Base-by-base conservation (phyloP, 2,329 filamentous ascomycete species). In the Bipolaris gigantea region DNA sequence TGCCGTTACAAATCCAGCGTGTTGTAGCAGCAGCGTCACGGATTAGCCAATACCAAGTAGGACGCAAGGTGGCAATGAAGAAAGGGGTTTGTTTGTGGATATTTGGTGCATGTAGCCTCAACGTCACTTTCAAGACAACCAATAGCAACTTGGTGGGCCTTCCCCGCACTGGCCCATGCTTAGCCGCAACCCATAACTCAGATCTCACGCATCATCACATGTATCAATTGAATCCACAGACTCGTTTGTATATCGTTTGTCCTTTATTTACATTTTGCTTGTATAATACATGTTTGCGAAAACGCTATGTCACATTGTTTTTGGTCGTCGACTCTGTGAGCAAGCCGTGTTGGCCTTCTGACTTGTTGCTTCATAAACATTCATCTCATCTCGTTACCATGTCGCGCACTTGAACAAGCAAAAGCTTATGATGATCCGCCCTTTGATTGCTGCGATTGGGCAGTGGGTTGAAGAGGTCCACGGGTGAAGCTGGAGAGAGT, bases 401-500 rank as follows among this genome's bases (percentile, higher is more conserved):
- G 18, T 5, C n/a, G 4, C 21, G 4, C 7, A 8, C 15, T 27
- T 10, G 13, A 7, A 3, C 2, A 11, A 23, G 7, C 4, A n/a
- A 11, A 7, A 35, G 4, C 4, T 27, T 27, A 36, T 25, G 43
- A 41, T 13, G 16, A 30, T 23, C 32, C 33, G 7, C 32, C 18
- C 23, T 41, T 45, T 5, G 23, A 21, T 23, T 8, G 5, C 11
- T 21, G 15, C 6, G 40, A 18, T 27, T 7, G 39, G 18, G 39
- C 15, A 18, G 38, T 8, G 25, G 27, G 36, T 16, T 34, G 18
- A 21, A 57, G n/a, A 45, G 66, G 60, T 13, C 72, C 71, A 32
- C 71, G 71, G 25, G 72, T 74, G 7, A 13, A 1, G 11, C 18
- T 21, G 19, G 18, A 5, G 10, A 38, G 3, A 11, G 5, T 43